Conservation (phyloP, 352 stramenopile genomes). For the Phytophthora sp. region DNA sequence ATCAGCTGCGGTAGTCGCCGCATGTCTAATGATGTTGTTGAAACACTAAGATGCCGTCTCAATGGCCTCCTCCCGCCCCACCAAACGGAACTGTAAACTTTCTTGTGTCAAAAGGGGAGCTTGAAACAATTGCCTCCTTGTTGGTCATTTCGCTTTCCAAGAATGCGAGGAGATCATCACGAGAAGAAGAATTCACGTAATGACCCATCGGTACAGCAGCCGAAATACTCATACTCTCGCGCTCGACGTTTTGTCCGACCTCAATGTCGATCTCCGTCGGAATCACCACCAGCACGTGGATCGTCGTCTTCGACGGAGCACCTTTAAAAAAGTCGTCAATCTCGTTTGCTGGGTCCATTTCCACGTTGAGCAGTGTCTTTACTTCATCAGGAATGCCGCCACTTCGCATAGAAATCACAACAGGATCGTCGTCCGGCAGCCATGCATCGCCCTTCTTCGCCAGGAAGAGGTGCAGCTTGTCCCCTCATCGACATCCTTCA, state of each 20-base stretch:
- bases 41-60: slow-evolving; percentile 9
- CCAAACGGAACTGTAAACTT: slow-evolving; percentile 22
- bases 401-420: not conserved
- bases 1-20: slow-evolving; percentile 20
- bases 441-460: not conserved
- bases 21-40: slow-evolving; percentile 6
- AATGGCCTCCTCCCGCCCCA: slow-evolving; percentile 20
- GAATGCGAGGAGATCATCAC: slow-evolving; percentile 26
- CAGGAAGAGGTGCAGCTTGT: slow-evolving; percentile 8
- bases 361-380: too few relatives aligned
- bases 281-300: slow-evolving; percentile 1
- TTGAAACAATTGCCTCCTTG: slow-evolving; percentile 9
- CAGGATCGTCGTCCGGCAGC: not conserved
- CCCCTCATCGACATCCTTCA: too few relatives aligned
- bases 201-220: slow-evolving; percentile 2
- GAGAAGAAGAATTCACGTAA: slow-evolving; percentile 31
- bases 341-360: too few relatives aligned
- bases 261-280: not conserved
- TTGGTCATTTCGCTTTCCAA: slow-evolving; percentile 25
- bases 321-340: too few relatives aligned
- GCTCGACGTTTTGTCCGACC: not conserved
- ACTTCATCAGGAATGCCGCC: too few relatives aligned
- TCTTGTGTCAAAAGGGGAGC: slow-evolving; percentile 12
- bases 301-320: not conserved
- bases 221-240: not conserved